Evolutionary conservation across 345 rosid species (phyloP), one percentile per base, ranked within the genome.

Genomic region (Eucalyptus globulus): DNA sequence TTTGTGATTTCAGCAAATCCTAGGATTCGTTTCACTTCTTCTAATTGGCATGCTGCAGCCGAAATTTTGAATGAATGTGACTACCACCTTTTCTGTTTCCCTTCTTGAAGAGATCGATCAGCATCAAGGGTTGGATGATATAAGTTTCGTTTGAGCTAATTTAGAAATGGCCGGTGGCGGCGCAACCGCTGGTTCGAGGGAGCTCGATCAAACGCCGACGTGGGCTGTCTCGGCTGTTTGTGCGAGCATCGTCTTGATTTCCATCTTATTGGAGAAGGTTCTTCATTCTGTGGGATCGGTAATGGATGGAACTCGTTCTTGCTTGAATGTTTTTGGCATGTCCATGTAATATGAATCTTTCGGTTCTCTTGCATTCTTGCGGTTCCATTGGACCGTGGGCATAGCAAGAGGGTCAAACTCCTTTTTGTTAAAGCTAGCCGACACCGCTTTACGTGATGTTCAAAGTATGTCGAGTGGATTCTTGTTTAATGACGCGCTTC

Each of bases 141-240:
- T 19, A 37, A 76, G 83, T 76, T 76, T 76, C 14, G 83, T 76
- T 6, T 76, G 83, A 11, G 83, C 47, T 21, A 19, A 76, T 37
- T 72, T 53, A 44, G 87, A 56, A 88, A 97, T 95, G 97, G 96
- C 88, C 3, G 96, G 94, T 72, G 96, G 95, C 51, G 96, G 95
- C 29, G 90, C 50, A 58, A 89, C 43, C 3, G 43, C 89, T 4
- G 92, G 93, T 16, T 91, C 95, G 4, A 95, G 99, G 92, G 94
- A 96, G 94, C 98, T 97, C 37, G 99, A 98, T 90, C 95, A 95
- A 91, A 98, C 99, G 6, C 99, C 99, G 4, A 97, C 99, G 16
- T 97, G 99, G 99, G 99, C 99, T 9, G 99, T 98, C 27, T 90
- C 99, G 6, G 91, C 91, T 22, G 97, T 98, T 92, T 94, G 95